Base-by-base conservation (phyloP, 805 yeast genomes). In the Wickerhamiella occidentalis region DNA sequence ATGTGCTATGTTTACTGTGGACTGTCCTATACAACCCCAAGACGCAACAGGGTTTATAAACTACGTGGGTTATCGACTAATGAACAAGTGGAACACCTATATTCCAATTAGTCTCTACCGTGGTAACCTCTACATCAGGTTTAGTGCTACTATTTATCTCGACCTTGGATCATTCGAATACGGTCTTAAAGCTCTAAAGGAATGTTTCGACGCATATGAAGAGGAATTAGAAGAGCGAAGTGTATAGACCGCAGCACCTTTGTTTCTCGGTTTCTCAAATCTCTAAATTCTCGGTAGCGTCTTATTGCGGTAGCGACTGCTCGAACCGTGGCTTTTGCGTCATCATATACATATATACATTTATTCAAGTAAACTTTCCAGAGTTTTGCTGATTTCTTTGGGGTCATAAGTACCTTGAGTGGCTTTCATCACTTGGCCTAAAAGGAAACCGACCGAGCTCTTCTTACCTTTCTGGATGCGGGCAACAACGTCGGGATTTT, bases 371-470 rank as follows among this genome's bases (percentile, higher is more conserved):
- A 33, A n/a, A 6, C 15, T 19, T 9, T 19, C 11, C 38, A 57
- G 72, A 61, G 64, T 70, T 30, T 40, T 38, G 28, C 50, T 50
- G 12, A 62, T 55, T 13, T 48, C 54, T n/a, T 54, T 52, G 12
- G 67, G 64, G 44, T 53, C 50, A 30, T 23, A 48, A 1, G 56
- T 73, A 3, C 96, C 96, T 55, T 79, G 82, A 1, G 85, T 76
- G 49, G 72, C 68, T 58, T 78, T 77, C 95, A 92, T 85, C 17
- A 86, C 94, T 60, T 76, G 77, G 0, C 96, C 97, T 3, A 92
- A 73, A 50, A 92, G 68, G 58, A 70, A 85, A 58, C 86, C 84
- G n/a, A 90, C 58, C 11, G 87, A 77, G 30, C 75, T 76, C 54
- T 76, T 77, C 49, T 79, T 79, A 2, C 87, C 88, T 0, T 66